Evolutionary conservation across 176 grass and related monocot species (phyloP), one percentile per base, ranked within the genome.

Genomic region (Rhipidocladum racemiflorum): DNA sequence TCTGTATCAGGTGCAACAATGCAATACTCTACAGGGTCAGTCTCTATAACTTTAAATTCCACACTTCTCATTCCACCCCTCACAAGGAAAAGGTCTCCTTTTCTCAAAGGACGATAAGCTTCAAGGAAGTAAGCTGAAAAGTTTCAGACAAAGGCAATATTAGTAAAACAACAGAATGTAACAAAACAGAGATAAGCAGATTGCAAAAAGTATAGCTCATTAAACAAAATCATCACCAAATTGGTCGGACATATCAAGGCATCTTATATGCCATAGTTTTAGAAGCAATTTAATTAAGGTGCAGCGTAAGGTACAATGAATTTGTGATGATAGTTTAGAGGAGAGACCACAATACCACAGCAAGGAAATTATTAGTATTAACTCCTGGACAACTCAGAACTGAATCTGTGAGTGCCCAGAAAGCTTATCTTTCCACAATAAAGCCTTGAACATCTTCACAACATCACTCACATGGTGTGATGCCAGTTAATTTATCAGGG

Each of bases 31-130:
- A 63, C 60, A 61, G 94, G 94, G 28, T 97, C 94, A 1, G 94
- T 97, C 65, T 93, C 94, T 36, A 93, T 86, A 18, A 97, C 94
- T 74, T 97, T 93, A 65, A 97, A 97, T 49, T 97, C 94, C 48
- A 97, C 94, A 70, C 91, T 91, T 32, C 91, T 84, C 94, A 97
- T 97, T 9, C 91, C 88, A 68, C 91, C 94, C 40, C 91, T 86
- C 38, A 93, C 91, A 55, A 97, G 94, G 87, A 97, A 97, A 32
- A 93, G 81, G 44, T 97, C 94, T 38, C 91, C 91, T 78, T 93
- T 97, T 48, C 94, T 89, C 43, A 91, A 72, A 61, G 94, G 94
- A 50, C 94, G 94, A 45, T 93, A 93, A 9, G 91, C 84, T 55
- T 97, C 91, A 73, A 93, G 86, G 76, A 97, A 97, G 79, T 97